A percentile compares a stretch with the other conserved stretches of the same genome.
phyloP scores from a whole-genome alignment of 768 basidiomycete genomes.

The Suillus subluteus region DNA sequence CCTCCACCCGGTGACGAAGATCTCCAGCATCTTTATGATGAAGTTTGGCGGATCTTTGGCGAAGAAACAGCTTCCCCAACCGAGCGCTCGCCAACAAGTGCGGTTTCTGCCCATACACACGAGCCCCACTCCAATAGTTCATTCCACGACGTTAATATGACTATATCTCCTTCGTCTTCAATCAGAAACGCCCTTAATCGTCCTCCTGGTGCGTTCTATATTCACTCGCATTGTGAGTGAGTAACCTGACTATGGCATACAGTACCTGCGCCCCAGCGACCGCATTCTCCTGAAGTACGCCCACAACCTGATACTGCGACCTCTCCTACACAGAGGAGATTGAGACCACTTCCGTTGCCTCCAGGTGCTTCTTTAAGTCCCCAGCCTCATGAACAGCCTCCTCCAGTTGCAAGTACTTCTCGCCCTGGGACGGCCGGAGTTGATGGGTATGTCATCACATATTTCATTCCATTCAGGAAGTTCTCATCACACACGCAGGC shows the following conservation, averaged over 20 bases:
- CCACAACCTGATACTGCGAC: slow-evolving; percentile 26
- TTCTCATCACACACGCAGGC: slow-evolving; percentile 20
- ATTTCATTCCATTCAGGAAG: background rate
- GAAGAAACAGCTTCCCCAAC: slow-evolving; percentile 45
- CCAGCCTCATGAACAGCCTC: slow-evolving; percentile 19
- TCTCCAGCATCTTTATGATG: slow-evolving; percentile 73
- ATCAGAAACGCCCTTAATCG: slow-evolving; percentile 26
- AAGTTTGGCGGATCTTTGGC: slow-evolving; percentile 70
- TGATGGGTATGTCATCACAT: slow-evolving; percentile 28
- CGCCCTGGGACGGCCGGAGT: slow-evolving; percentile 28
- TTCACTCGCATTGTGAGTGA: background rate
- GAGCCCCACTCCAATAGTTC: slow-evolving; percentile 24
- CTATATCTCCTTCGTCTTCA: slow-evolving; percentile 14
- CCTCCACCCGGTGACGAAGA: slow-evolving; percentile 66
- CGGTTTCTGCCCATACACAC: slow-evolving; percentile 21
- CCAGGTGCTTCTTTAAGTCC: slow-evolving; percentile 24
- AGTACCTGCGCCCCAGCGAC: slow-evolving; percentile 18
- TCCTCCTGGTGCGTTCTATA: slow-evolving; percentile 24
- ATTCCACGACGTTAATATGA: slow-evolving; percentile 25
- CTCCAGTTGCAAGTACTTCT: slow-evolving; percentile 18
- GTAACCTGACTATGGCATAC: background rate
- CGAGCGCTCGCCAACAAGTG: slow-evolving; percentile 27
- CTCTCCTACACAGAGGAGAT: slow-evolving; percentile 34
- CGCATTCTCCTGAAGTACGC: slow-evolving; percentile 24
- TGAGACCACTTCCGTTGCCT: slow-evolving; percentile 32